Evolutionary conservation across 2,329 filamentous ascomycete species (phyloP).

Genomic region (Aspergillus neotritici): DNA sequence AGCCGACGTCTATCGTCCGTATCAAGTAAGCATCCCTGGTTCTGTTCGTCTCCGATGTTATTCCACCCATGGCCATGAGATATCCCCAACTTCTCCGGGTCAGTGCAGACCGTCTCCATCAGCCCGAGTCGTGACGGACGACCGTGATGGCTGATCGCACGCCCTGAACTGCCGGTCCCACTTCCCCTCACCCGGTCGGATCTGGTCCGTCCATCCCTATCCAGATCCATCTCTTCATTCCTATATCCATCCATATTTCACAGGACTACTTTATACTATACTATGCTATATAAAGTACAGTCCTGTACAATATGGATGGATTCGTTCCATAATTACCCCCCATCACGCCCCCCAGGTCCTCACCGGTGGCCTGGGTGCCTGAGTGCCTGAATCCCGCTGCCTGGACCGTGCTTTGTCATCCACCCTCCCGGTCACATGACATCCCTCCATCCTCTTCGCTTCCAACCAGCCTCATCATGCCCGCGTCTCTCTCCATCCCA

Average conservation of each 20-base stretch:
- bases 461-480: conserved; percentile 4
- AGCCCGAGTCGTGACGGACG: no score
- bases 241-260: not conserved
- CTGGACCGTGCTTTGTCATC: no score
- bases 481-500: not conserved
- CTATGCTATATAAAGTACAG: no score
- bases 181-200: not conserved
- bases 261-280: no score
- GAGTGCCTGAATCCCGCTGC: no score
- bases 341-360: not conserved
- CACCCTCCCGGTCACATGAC: conserved; percentile 7
- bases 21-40: conserved; percentile 36
- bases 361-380: conserved; percentile 1
- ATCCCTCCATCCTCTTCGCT: conserved; percentile 1
- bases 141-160: no score
- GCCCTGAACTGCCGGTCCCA: not conserved
- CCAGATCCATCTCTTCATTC: not conserved
- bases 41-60: conserved; percentile 5
- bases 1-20: conserved; percentile 46
- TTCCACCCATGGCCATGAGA: not conserved
- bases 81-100: no score
- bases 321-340: no score
- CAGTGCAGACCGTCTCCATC: no score
- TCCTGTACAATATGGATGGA: no score
- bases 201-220: not conserved